phyloP scores from a whole-genome alignment of 495 filamentous ascomycete genomes.

The Xylaria intraflava region DNA sequence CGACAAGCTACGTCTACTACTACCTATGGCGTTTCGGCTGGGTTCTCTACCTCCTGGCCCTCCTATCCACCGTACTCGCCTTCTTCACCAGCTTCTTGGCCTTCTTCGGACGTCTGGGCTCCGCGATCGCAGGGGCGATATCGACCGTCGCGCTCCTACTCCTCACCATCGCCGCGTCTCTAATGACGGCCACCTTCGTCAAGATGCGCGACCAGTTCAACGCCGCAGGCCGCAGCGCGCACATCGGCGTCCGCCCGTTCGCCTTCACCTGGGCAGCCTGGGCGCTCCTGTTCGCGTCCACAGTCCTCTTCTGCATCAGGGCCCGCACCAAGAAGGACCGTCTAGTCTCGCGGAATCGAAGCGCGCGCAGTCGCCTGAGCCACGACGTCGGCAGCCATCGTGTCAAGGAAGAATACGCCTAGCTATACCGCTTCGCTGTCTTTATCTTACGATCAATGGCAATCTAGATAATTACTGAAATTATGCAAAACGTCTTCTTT shows the following conservation, averaged over 20 bases:
- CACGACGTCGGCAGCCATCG: slow-evolving; percentile 46
- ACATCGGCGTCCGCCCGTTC: slow-evolving; percentile 65
- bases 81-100: slow-evolving; percentile 49
- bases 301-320: slow-evolving; percentile 61
- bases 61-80: slow-evolving; percentile 53
- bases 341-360: slow-evolving; percentile 22
- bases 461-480: too few relatives aligned
- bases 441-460: too few relatives aligned
- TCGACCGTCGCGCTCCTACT: slow-evolving; percentile 38
- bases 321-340: slow-evolving; percentile 17
- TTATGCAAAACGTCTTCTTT: neutral
- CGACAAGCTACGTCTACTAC: slow-evolving; percentile 44
- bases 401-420: slow-evolving; percentile 61
- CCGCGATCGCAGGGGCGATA: slow-evolving; percentile 35
- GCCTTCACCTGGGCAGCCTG: slow-evolving; percentile 83
- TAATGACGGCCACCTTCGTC: slow-evolving; percentile 61
- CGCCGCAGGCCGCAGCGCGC: slow-evolving; percentile 47
- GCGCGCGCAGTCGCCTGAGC: slow-evolving; percentile 32
- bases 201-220: slow-evolving; percentile 67
- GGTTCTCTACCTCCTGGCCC: slow-evolving; percentile 67
- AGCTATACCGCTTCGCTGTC: slow-evolving; percentile 13
- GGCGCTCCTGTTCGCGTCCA: slow-evolving; percentile 61
- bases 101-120: slow-evolving; percentile 44
- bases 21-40: slow-evolving; percentile 58
- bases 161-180: slow-evolving; percentile 37